Conservation (phyloP, 164 flowering plant genomes). For the Malania oleifera region DNA sequence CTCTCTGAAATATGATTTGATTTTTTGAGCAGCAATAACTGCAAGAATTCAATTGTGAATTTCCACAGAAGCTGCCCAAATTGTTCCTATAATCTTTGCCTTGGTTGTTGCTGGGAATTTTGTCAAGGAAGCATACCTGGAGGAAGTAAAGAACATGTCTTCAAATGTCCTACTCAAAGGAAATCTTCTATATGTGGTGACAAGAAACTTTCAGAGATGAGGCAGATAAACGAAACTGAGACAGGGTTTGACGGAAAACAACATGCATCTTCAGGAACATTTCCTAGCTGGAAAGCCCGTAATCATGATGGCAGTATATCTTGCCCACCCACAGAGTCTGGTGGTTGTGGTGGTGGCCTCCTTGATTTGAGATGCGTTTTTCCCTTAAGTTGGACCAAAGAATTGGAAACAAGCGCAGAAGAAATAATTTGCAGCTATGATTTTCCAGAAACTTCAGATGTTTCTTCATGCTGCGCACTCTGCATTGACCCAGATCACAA, state of each 20-base stretch:
- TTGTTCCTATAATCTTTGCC: slow-evolving; percentile 71
- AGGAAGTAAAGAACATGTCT: slow-evolving; percentile 12
- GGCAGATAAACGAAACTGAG: slow-evolving; percentile 3
- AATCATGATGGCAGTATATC: slow-evolving; percentile 30
- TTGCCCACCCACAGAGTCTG: slow-evolving; percentile 55
- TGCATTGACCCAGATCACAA: slow-evolving; percentile 28
- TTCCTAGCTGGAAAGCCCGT: slow-evolving; percentile 26
- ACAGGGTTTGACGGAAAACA: slow-evolving; percentile 1
- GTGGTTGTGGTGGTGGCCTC: slow-evolving; percentile 57
- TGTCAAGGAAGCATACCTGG: slow-evolving; percentile 26
- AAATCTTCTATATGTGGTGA: slow-evolving; percentile 21
- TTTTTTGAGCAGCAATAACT: slow-evolving; percentile 48
- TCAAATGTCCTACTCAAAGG: slow-evolving; percentile 20
- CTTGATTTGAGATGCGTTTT: slow-evolving; percentile 54
- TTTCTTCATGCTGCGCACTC: slow-evolving; percentile 36
- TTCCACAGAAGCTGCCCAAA: slow-evolving; percentile 67
- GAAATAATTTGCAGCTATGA: slow-evolving; percentile 52
- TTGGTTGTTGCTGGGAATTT: slow-evolving; percentile 56
- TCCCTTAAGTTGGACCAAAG: slow-evolving; percentile 47
- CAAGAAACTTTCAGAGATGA: slow-evolving; percentile 16
- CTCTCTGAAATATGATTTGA: slow-evolving; percentile 8
- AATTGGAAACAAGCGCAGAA: slow-evolving; percentile 54
- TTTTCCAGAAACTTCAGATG: slow-evolving; percentile 37
- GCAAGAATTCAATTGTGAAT: slow-evolving; percentile 54
- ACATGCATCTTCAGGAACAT: slow-evolving; percentile 15